Evolutionary conservation across 192 early-diverging fungal species (phyloP).

Genomic region (Physocladia obscura): DNA sequence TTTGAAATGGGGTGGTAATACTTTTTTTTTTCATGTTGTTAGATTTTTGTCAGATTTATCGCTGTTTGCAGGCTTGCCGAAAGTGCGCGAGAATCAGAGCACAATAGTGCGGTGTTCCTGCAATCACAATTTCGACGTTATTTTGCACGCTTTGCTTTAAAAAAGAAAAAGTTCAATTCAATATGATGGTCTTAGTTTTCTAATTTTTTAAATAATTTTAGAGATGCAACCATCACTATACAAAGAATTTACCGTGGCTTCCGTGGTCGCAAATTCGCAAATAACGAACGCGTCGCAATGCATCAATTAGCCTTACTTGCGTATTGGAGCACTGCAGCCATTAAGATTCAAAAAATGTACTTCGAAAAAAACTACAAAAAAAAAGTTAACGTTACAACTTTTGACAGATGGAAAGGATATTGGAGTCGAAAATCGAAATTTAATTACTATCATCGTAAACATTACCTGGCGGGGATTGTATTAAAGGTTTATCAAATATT

Average conservation of each 20-base stretch:
- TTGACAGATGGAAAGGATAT: slow-evolving; percentile 46
- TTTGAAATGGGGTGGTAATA: slow-evolving; percentile 9
- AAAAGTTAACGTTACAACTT: not conserved
- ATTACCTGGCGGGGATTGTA: slow-evolving; percentile 26
- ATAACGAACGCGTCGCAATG: slow-evolving; percentile 21
- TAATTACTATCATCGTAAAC: slow-evolving; percentile 43
- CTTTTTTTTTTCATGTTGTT: not conserved
- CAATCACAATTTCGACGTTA: slow-evolving; percentile 6
- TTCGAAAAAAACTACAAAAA: no score
- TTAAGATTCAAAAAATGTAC: slow-evolving; percentile 49
- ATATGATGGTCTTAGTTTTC: no score
- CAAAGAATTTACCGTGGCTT: slow-evolving; percentile 43
- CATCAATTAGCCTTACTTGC: slow-evolving; percentile 14
- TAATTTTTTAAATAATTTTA: not conserved
- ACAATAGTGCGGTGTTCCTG: slow-evolving; percentile 13
- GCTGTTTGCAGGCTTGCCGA: slow-evolving; percentile 1
- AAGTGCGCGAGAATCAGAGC: slow-evolving; percentile 2
- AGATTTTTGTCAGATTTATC: not conserved
- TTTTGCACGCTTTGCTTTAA: not conserved
- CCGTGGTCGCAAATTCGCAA: slow-evolving; percentile 18
- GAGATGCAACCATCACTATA: slow-evolving; percentile 18
- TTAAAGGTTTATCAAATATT: not conserved
- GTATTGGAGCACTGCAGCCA: slow-evolving; percentile 30
- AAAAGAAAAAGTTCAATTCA: no score
- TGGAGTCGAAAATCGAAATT: slow-evolving; percentile 39